Evolutionary conservation across 2,329 filamentous ascomycete species (phyloP).

Genomic region (Ophiostoma sp.): DNA sequence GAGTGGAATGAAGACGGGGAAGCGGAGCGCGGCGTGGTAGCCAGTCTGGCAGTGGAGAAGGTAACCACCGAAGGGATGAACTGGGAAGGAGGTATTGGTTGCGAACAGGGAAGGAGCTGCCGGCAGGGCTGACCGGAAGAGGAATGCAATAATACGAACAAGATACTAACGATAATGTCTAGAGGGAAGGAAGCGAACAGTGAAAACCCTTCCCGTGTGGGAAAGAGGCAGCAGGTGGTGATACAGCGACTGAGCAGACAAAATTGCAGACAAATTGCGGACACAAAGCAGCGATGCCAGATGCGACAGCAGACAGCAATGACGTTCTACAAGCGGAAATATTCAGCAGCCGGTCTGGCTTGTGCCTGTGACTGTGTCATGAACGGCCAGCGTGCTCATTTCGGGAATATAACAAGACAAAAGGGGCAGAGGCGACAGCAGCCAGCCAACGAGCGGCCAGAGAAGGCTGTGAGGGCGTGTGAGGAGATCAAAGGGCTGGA

Average conservation of each 20-base stretch:
- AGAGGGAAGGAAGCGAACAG: neutral
- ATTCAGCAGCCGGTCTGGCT: neutral
- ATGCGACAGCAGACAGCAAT: neutral
- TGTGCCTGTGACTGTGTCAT: neutral
- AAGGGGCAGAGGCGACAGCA: constrained; percentile 12
- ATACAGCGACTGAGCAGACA: neutral
- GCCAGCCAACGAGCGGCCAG: constrained; percentile 17
- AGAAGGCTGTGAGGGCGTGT: constrained; percentile 6
- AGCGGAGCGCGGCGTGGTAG: constrained; percentile 15
- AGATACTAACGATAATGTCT: neutral
- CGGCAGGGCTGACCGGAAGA: constrained; percentile 4
- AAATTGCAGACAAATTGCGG: neutral
- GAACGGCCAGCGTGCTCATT: neutral
- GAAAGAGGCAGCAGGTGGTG: neutral
- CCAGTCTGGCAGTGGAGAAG: constrained; percentile 18
- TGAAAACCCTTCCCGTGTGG: neutral
- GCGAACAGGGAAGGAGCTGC: neutral
- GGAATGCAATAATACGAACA: neutral
- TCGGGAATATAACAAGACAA: neutral
- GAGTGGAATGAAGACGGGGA: constrained; percentile 13
- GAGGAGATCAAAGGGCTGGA: neutral
- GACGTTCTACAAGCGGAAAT: neutral
- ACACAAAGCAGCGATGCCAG: neutral
- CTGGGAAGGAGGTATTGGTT: constrained; percentile 2
- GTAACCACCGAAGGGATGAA: constrained; percentile 4